Conservation (phyloP, 2,329 filamentous ascomycete genomes). For the Phialophora macrospora region DNA sequence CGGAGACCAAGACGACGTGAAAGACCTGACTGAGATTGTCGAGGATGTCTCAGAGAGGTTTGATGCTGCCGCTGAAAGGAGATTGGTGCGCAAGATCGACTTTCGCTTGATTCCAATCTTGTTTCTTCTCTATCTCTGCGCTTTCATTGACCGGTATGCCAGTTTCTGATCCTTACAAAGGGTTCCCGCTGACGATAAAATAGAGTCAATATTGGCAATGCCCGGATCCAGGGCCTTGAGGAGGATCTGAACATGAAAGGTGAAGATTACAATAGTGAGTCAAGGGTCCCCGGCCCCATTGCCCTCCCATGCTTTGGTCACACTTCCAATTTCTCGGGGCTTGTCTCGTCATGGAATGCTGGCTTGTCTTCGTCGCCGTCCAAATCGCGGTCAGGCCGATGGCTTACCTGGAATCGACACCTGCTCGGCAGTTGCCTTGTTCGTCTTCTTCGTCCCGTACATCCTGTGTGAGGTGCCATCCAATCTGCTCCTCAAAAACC, state of each 20-base stretch:
- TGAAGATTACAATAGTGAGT: constrained; percentile 44
- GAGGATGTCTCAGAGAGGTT: not conserved
- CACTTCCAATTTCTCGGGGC: not conserved
- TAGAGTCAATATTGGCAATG: constrained; percentile 52
- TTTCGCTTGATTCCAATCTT: constrained; percentile 67
- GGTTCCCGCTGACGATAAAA: not conserved
- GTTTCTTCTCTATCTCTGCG: constrained; percentile 73
- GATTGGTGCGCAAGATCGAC: constrained; percentile 72
- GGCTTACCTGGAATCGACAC: not conserved
- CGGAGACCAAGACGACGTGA: not conserved
- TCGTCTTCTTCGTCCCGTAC: constrained; percentile 39
- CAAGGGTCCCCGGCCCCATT: constrained; percentile 10
- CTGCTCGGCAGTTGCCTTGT: constrained; percentile 33
- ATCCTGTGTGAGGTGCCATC: constrained; percentile 48
- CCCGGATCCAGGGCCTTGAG: constrained; percentile 52
- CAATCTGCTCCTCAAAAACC: constrained; percentile 52
- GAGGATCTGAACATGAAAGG: constrained; percentile 50
- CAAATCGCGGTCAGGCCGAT: too few relatives aligned
- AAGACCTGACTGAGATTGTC: not conserved
- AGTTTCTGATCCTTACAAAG: not conserved
- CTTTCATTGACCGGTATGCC: constrained; percentile 54
- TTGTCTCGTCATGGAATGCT: constrained; percentile 5
- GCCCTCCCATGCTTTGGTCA: not conserved
- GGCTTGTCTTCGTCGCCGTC: not conserved
- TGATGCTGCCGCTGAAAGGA: constrained; percentile 54